Base-by-base conservation (phyloP, 2,329 filamentous ascomycete species). In the Calonectria multiphialidica region DNA sequence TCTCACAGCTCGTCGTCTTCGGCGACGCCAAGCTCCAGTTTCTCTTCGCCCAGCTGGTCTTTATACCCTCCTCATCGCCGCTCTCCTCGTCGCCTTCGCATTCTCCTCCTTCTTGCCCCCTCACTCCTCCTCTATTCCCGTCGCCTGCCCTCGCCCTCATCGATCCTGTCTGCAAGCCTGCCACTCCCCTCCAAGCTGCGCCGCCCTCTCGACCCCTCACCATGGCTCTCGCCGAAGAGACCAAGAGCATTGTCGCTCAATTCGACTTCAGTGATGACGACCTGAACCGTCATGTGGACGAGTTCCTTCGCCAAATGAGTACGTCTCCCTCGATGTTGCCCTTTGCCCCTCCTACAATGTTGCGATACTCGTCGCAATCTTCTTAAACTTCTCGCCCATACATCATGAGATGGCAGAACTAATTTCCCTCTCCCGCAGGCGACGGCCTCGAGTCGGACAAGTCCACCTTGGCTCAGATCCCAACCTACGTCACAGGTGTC, bases 401-500 rank as follows among this genome's bases (percentile, higher is more conserved):
- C 67, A 49, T 64, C 67, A 70, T 65, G 59, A 37, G 57, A 68
- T 50, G 65, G 55, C 44, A 68, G 71, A 70, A 40, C 68, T 65
- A 30, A 61, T 70, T 73, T 66, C 76, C 69, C 35, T 63, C 65
- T 71, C 65, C 53, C 66, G 40, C 78, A 96, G 94, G 93, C 76
- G 94, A 98, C 87, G 97, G 97, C 33, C 87, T 98, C 76, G 86
- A 91, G 72, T 92, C 93, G 80, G 92, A 96, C 78, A 93, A 93
- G 74, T 93, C 94, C 37, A 95, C 93, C 78, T 86, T 99, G 87
- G 96, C 94, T 86, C 97, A 98, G 87, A 98, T 99, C 80, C 97
- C 97, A 9, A 98, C 96, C 49, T 99, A 98, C 84, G 96, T 99
- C 77, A 98, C 97, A 1, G 93, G 92, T 42, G 96, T 98, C 33